Evolutionary conservation across 2,329 filamentous ascomycete species (phyloP), one percentile per base, ranked within the genome.

Genomic region (Colletotrichum orchidophilum): DNA sequence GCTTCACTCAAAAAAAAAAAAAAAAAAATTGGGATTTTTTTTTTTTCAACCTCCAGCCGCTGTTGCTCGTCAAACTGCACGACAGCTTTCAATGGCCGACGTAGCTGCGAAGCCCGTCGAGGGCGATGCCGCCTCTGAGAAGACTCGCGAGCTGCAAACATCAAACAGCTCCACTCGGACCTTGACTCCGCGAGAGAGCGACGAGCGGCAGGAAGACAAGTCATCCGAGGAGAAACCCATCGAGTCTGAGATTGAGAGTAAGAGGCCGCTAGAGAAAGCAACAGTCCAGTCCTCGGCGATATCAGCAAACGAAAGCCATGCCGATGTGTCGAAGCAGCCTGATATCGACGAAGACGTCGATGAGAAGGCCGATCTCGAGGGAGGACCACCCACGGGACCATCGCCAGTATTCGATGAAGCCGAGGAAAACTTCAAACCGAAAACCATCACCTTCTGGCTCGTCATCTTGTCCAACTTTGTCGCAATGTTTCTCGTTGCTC

Each of bases 401-500:
- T 27, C 66, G 12, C 33, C 57, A 6, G 59, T 65, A 11, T 26
- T 72, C n/a, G 70, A 72, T 24, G 70, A 72, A 49, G 66, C 70
- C n/a, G 70, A 72, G 35, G 77, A 82, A 33, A 84, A 87, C 66
- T 89, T 84, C 79, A 79, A 86, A 70, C 87, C 87, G 13, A 86
- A 83, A 77, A 88, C 83, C 9, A 63, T 87, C 71, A 85, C 84
- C 74, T 89, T 90, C 75, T 89, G 87, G 87, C 81, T 87, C 73
- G 83, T 88, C 55, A 81, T 90, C 9, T 46, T 86, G 33, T 88
- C 86, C 71, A 85, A 88, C 71, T 87, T 89, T 69, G 78, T 88
- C 7, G 84, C 87, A 72, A 81, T 90, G 75, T 89, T 90, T 73
- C 81, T 90, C 33, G 87, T 90, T 27, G 88, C 88, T n/a, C 82